A percentile compares a stretch with the other conserved stretches of the same genome.
These are phyloP conservation scores for Nyctanthes arbortristis DNA, from an alignment of 257 asterid species.

Conservation along the genomic window DNA sequence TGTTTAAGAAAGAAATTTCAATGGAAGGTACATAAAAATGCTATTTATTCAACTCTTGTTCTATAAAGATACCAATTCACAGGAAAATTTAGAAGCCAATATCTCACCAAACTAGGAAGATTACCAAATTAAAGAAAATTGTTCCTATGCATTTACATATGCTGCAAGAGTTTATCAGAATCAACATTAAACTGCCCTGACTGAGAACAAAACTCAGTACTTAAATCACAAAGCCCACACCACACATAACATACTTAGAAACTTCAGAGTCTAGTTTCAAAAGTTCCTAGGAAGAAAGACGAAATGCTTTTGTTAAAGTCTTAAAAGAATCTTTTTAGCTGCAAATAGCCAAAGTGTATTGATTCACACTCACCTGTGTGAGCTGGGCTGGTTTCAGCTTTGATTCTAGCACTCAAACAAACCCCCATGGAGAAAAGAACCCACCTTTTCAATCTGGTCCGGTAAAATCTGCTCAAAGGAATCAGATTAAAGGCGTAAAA, in stretches of 20 bases:
- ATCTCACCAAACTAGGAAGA: not conserved
- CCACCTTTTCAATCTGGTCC: not conserved
- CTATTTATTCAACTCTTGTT: not conserved
- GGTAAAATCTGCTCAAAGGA: conserved; percentile 26
- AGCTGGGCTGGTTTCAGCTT: conserved; percentile 39
- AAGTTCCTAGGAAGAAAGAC: too few species aligned
- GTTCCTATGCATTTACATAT: not conserved
- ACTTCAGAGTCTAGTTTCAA: too few species aligned
- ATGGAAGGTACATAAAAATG: not conserved
- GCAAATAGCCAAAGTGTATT: too few species aligned
- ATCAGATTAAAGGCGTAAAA: too few species aligned
- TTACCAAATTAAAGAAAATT: not conserved
- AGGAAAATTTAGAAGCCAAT: not conserved
- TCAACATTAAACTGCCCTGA: not conserved
- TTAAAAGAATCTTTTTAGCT: too few species aligned
- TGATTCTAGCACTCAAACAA: conserved; percentile 41
- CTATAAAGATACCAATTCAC: not conserved
- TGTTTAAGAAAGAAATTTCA: not conserved
- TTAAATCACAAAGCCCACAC: not conserved
- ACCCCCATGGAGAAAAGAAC: conserved; percentile 31
- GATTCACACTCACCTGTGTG: too few species aligned
- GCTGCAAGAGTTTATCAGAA: not conserved
- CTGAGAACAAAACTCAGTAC: too few species aligned
- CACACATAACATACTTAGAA: not conserved
- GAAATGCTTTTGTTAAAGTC: too few species aligned